These are phyloP conservation scores for Tetrapisispora fleetii DNA, from an alignment of 805 yeast species.

Conservation along the genomic window DNA sequence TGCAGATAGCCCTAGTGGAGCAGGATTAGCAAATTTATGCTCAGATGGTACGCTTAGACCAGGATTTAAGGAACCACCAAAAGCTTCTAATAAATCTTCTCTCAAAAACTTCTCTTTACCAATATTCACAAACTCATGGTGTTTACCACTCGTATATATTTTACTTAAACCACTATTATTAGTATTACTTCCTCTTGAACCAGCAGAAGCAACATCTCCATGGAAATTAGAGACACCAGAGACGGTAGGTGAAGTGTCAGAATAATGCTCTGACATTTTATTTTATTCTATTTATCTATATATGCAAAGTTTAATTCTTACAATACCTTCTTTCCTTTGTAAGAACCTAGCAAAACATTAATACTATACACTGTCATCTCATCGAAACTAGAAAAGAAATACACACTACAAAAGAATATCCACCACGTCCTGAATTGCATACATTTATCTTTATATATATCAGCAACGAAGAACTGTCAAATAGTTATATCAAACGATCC, in stretches of 20 bases:
- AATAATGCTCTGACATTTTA: not conserved
- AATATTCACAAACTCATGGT: slow-evolving; percentile 55
- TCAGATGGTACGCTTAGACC: slow-evolving; percentile 48
- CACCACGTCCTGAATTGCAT: too few relatives aligned
- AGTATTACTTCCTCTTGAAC: not conserved
- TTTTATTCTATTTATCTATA: too few relatives aligned
- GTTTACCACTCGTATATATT: slow-evolving; percentile 34
- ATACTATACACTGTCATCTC: too few relatives aligned
- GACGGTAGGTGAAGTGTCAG: not conserved
- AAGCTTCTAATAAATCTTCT: slow-evolving; percentile 51
- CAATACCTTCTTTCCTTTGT: too few relatives aligned
- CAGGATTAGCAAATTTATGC: slow-evolving; percentile 56
- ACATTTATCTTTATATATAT: too few relatives aligned
- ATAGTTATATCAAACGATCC: too few relatives aligned
- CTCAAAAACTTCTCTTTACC: slow-evolving; percentile 63
- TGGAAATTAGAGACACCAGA: not conserved
- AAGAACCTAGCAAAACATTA: too few relatives aligned
- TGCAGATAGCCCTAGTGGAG: slow-evolving; percentile 52
- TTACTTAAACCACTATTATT: slow-evolving; percentile 5
- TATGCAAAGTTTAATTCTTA: too few relatives aligned
- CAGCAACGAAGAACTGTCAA: too few relatives aligned
- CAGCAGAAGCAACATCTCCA: not conserved
- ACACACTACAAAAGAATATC: too few relatives aligned
- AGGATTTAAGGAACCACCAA: slow-evolving; percentile 78
- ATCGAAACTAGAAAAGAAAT: too few relatives aligned